Evolutionary conservation across 768 basidiomycete genomes (phyloP), one percentile per base, ranked within the genome.

Genomic region (Neoboletus subvelutipes): DNA sequence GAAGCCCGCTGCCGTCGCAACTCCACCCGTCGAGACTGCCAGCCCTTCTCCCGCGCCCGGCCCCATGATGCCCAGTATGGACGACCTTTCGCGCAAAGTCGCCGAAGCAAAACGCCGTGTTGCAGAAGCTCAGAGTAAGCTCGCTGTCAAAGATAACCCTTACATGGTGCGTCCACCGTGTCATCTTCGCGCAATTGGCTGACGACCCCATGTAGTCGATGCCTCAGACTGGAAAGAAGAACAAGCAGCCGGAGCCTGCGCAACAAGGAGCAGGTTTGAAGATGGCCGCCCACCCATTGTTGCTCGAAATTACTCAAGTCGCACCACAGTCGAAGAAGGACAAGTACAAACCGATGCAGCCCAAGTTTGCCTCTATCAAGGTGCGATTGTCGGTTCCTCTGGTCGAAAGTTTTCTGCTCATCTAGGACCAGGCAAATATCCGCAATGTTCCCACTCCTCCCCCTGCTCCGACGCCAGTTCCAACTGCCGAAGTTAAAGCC

Each of bases 331-430:
- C 86, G 28, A 91, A 90, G 74, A 93, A 95, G 72, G 92, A 97
- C 71, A 77, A 90, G 59, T 97, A 97, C 74, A 96, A 95, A 70
- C 94, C 96, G 18, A 98, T 99, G 95, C 94, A 95, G 61, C 97
- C 97, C 49, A 99, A 99, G 73, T 99, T 98, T 71, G 92, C 95
- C 0, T 92, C 93, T 4, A 94, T 96, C 73, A 94, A 89, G 78
- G 92, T 87, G 20, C 47, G 77, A 63, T 33, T 45, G 13, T 26
- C 41, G 22, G 37, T 15, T 17, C 28, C n/a, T 36, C 15, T 34
- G n/a, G 15, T 54, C 5, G 12, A 29, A 18, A 40, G 26, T 42
- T 22, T 47, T 24, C 1, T 33, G 18, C 49, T 58, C 17, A 65
- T 45, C 3, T 31, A 4, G 1, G n/a, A 4, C 13, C 50, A 86